These are phyloP conservation scores for Tetradesmus lagerheimii DNA, from an alignment of 139 green algal species.

Conservation along the genomic window DNA sequence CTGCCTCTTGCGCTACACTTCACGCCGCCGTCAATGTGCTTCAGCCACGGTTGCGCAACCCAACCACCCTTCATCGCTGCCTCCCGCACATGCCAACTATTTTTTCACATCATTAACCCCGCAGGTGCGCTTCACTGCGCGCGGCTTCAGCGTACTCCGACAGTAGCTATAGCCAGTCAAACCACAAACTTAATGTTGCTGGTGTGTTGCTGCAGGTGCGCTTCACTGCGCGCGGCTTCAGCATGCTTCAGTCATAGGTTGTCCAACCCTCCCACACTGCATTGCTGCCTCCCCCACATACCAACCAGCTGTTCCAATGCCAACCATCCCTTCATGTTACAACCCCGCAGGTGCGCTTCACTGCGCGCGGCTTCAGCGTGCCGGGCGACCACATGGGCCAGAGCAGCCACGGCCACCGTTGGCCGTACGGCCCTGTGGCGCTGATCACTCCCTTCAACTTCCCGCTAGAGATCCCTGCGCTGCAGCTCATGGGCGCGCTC, in stretches of 20 bases:
- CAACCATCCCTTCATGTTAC: too few relatives aligned
- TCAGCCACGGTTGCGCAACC: too few relatives aligned
- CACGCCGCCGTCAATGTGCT: slow-evolving; percentile 84
- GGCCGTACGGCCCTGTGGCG: slow-evolving; percentile 92
- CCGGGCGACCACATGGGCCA: slow-evolving; percentile 95
- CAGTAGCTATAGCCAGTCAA: too few relatives aligned
- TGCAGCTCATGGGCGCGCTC: slow-evolving; percentile 98
- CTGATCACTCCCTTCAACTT: slow-evolving; percentile 99
- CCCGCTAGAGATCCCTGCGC: slow-evolving; percentile 96
- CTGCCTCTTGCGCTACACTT: too few relatives aligned
- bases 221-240: slow-evolving; percentile 91
- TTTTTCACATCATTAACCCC: too few relatives aligned
- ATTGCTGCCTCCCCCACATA: neutral
- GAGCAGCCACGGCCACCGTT: slow-evolving; percentile 85
- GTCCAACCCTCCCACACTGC: too few relatives aligned
- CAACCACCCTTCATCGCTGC: too few relatives aligned
- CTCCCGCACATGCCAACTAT: too few relatives aligned
- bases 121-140: slow-evolving; percentile 83
- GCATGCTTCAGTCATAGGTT: slow-evolving; percentile 60
- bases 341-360: slow-evolving; percentile 71
- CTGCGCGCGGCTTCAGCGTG: slow-evolving; percentile 86
- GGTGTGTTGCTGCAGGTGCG: too few relatives aligned
- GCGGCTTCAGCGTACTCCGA: slow-evolving; percentile 87
- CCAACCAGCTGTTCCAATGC: too few relatives aligned
- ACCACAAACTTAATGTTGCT: slow-evolving; percentile 80